phyloP scores from a whole-genome alignment of 441 rosid species.

The Melianthus villosus region DNA sequence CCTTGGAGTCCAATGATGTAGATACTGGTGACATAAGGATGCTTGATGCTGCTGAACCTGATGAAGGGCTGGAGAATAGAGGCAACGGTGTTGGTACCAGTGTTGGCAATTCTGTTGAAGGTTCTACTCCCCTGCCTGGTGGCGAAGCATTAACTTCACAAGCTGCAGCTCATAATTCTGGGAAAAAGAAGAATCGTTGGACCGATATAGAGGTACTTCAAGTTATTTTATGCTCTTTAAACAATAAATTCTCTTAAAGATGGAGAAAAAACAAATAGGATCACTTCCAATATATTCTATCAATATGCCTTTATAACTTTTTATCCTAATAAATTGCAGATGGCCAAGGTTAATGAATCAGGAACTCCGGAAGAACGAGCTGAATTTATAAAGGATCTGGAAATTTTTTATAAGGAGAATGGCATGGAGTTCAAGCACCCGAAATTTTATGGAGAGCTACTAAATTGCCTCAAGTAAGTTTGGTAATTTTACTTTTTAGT shows the following conservation, averaged over 20 bases:
- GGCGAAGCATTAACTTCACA: too few relatives aligned
- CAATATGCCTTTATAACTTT: constrained; percentile 3
- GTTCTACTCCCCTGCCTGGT: constrained; percentile 14
- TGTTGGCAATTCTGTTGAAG: constrained; percentile 10
- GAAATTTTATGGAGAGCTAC: constrained; percentile 74
- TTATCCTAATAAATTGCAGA: constrained; percentile 30
- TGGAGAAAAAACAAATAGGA: neutral
- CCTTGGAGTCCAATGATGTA: constrained; percentile 12
- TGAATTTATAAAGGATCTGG: constrained; percentile 73
- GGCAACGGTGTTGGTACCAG: constrained; percentile 6
- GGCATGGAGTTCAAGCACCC: constrained; percentile 64
- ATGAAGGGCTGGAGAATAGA: constrained; percentile 14
- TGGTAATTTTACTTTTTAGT: constrained; percentile 10
- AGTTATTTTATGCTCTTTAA: too few relatives aligned
- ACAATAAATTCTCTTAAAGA: too few relatives aligned
- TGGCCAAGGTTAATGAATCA: constrained; percentile 36
- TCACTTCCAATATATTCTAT: neutral
- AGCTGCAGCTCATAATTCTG: constrained; percentile 21
- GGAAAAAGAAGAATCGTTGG: constrained; percentile 47
- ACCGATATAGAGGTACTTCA: too few relatives aligned
- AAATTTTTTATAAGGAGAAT: constrained; percentile 41
- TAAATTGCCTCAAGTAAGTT: constrained; percentile 72
- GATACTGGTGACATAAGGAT: constrained; percentile 9
- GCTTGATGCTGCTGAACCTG: constrained; percentile 3
- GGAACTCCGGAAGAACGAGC: constrained; percentile 58